These are phyloP conservation scores for Pythium periplocum DNA, from an alignment of 352 stramenopile species.

Conservation along the genomic window DNA sequence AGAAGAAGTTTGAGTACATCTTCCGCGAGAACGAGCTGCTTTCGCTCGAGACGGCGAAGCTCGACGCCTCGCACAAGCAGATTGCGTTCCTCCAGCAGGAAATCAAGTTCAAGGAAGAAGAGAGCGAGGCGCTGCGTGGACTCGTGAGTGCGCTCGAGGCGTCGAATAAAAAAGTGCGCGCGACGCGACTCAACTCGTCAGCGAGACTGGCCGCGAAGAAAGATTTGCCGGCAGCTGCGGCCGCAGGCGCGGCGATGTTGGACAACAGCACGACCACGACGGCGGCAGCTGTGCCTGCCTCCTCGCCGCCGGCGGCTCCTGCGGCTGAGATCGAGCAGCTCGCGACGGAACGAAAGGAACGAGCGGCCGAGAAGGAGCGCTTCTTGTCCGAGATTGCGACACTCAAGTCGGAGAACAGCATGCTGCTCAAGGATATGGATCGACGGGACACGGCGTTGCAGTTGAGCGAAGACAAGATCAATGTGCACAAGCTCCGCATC, in stretches of 20 bases:
- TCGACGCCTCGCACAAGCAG: conserved; percentile 80
- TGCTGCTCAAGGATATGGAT: conserved; percentile 73
- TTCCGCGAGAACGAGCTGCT: conserved; percentile 84
- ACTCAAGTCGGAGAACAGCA: conserved; percentile 63
- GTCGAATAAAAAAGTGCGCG: conserved; percentile 78
- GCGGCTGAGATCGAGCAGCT: conserved; percentile 24
- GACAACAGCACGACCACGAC: conserved; percentile 16
- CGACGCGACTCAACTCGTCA: conserved; percentile 50
- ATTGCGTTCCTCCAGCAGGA: conserved; percentile 81
- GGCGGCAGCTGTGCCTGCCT: background rate
- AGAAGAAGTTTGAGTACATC: conserved; percentile 87
- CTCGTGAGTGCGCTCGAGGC: conserved; percentile 73
- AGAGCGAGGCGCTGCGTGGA: conserved; percentile 60
- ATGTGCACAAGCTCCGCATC: conserved; percentile 60
- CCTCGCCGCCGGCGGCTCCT: background rate
- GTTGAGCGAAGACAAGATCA: conserved; percentile 60
- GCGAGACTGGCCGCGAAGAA: conserved; percentile 22
- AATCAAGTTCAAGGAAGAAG: conserved; percentile 83
- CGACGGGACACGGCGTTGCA: conserved; percentile 58
- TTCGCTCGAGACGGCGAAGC: conserved; percentile 76
- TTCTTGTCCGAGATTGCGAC: conserved; percentile 41
- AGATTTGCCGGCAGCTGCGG: conserved; percentile 20
- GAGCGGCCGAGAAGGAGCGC: conserved; percentile 43
- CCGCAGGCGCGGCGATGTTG: conserved; percentile 23
- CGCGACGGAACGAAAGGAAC: conserved; percentile 31